phyloP scores from a whole-genome alignment of 2,329 filamentous ascomycete species.

The Fusarium irregulare region DNA sequence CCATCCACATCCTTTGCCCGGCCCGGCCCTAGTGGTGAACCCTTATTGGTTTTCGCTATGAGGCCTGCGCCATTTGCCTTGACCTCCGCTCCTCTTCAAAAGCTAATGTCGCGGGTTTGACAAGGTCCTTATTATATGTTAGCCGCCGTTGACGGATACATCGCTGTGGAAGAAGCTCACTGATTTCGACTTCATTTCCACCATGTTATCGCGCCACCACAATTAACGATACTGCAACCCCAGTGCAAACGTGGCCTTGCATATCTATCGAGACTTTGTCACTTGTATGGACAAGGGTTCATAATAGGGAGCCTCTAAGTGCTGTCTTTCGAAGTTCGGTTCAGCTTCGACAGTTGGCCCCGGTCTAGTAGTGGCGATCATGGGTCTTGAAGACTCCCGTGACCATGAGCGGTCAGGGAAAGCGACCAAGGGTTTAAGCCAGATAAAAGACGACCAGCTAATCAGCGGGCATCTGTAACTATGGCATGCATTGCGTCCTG shows the following conservation, averaged over 20 bases:
- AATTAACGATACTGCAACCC: conserved; percentile 6
- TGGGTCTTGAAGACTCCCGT: conserved; percentile 43
- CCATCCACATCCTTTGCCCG: conserved; percentile 40
- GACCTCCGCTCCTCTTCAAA: conserved; percentile 26
- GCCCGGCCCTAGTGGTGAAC: conserved; percentile 46
- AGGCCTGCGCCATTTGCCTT: conserved; percentile 10
- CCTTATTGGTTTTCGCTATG: conserved; percentile 21
- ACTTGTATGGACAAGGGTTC: conserved; percentile 18
- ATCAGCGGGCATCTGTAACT: conserved; percentile 46
- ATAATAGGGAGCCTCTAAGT: conserved; percentile 32
- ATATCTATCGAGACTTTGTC: conserved; percentile 19
- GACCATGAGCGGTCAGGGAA: conserved; percentile 46
- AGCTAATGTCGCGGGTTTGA: conserved; percentile 13
- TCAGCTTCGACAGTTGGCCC: conserved; percentile 33
- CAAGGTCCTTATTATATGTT: conserved; percentile 33
- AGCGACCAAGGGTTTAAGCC: conserved; percentile 28
- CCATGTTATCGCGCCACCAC: conserved; percentile 16
- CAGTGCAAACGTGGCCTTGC: conserved; percentile 24
- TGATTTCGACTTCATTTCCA: conserved; percentile 6
- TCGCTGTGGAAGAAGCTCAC: not conserved
- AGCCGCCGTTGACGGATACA: conserved; percentile 35
- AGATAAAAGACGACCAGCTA: conserved; percentile 36
- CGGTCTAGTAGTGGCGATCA: conserved; percentile 45
- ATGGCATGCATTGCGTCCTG: conserved; percentile 51
- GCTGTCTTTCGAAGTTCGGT: conserved; percentile 10